Base-by-base conservation (phyloP, 2,329 filamentous ascomycete species). In the Trichoderma sp. region DNA sequence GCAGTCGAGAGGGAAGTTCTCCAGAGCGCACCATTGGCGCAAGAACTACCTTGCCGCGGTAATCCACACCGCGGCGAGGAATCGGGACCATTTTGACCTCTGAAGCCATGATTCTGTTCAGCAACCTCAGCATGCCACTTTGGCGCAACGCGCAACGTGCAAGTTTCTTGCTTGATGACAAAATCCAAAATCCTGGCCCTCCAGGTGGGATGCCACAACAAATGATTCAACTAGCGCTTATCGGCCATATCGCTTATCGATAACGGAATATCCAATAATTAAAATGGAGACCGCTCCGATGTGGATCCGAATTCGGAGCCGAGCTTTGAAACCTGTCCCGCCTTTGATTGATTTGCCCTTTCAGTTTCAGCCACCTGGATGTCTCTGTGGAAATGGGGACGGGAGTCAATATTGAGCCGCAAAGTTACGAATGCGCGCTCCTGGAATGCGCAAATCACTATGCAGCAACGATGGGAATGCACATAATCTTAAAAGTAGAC, bases 21-120 rank as follows among this genome's bases (percentile, higher is more conserved):
- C 96, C 96, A n/a, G 94, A 97, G 76, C 96, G 92, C 72, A 98
- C 95, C 96, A 99, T 99, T 53, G 96, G 96, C 73, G 96, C 96
- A 74, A 99, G 91, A 58, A 98, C 96, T 75, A 98, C 84, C 82
- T 97, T 98, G 82, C 93, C 92, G 76, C 95, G 90, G 83, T 98
- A 98, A 84, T 98, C 94, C 78, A 97, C 94, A 66, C 95, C 95
- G 81, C 92, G 92, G 73, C 86, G 88, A 75, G 95, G 95, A 75
- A 98, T 97, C 66, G 94, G 91, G 47, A 97, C 93, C 79, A 86
- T 90, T 79, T 92, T 91, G 73, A 85, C 77, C 76, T 84, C 82
- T 70, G 86, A 81, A 77, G 87, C 85, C 89, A 92, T 93, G 79
- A 82, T 84, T 81, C 84, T 82, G 81, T 83, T 84, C 65, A 86